Evolutionary conservation across 371 early-diverging fungal genomes (phyloP).

Genomic region (Parasitella parasitica): DNA sequence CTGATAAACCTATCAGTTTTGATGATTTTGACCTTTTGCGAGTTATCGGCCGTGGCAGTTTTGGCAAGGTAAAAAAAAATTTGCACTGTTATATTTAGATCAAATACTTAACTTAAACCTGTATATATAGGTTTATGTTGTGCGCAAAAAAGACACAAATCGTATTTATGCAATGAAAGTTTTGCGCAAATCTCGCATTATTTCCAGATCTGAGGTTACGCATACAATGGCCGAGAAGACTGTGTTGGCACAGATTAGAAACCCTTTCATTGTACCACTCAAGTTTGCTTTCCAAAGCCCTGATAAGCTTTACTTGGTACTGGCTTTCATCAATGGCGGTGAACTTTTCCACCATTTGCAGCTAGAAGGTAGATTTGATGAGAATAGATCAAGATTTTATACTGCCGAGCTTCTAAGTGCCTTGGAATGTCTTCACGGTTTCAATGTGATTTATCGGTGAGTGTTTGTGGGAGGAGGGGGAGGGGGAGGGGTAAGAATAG

Average conservation of each 20-base stretch:
- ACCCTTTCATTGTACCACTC: slow-evolving; percentile 87
- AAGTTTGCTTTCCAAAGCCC: slow-evolving; percentile 88
- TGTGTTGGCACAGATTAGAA: slow-evolving; percentile 79
- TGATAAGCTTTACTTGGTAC: slow-evolving; percentile 86
- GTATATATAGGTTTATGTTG: slow-evolving; percentile 96
- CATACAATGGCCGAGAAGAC: slow-evolving; percentile 90
- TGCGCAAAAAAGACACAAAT: slow-evolving; percentile 89
- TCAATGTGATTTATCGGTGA: slow-evolving; percentile 84
- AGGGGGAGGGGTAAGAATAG: too few relatives aligned
- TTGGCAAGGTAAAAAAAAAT: slow-evolving; percentile 77
- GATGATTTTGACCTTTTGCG: slow-evolving; percentile 94
- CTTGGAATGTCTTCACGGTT: slow-evolving; percentile 86
- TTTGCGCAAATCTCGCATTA: slow-evolving; percentile 89
- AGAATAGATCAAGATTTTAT: slow-evolving; percentile 69
- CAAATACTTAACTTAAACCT: too few relatives aligned
- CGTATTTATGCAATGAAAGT: slow-evolving; percentile 98
- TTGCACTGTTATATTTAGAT: too few relatives aligned
- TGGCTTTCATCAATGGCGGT: slow-evolving; percentile 94
- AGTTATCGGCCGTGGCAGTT: slow-evolving; percentile 95
- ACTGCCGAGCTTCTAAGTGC: slow-evolving; percentile 78
- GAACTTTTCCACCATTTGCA: slow-evolving; percentile 93
- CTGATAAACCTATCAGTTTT: slow-evolving; percentile 42
- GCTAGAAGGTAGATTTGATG: slow-evolving; percentile 72
- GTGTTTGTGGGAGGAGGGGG: slow-evolving; percentile 19
- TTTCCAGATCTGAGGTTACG: slow-evolving; percentile 85